These are phyloP conservation scores for Mrakia hoshinonis DNA, from an alignment of 768 basidiomycete species.

Conservation along the genomic window DNA sequence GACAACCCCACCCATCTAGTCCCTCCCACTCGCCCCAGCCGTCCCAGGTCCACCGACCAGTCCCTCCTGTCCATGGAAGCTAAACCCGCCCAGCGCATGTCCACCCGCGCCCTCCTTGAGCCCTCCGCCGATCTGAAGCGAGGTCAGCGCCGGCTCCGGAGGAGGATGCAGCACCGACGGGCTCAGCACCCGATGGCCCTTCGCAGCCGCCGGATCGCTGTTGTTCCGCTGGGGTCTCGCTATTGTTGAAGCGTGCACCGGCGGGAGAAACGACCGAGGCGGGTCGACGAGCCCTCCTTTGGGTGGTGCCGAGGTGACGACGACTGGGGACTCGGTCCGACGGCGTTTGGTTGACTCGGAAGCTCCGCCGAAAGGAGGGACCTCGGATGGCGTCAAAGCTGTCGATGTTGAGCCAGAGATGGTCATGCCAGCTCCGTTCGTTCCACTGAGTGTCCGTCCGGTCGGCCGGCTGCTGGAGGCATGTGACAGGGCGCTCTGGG, in stretches of 20 bases:
- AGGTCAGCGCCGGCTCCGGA: not conserved
- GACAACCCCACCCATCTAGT: too few species aligned
- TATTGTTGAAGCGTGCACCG: not conserved
- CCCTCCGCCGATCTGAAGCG: not conserved
- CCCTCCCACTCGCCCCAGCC: too few species aligned
- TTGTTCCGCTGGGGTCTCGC: not conserved
- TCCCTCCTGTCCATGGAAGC: not conserved
- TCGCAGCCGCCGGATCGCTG: too few species aligned
- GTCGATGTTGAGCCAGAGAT: not conserved
- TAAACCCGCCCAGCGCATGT: not conserved
- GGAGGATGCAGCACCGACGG: not conserved
- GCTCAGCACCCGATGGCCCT: not conserved
- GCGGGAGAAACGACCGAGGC: not conserved
- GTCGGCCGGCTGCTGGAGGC: not conserved
- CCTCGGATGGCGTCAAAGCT: not conserved
- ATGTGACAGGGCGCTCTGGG: not conserved
- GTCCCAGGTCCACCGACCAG: not conserved
- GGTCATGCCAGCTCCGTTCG: not conserved
- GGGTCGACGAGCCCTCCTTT: not conserved
- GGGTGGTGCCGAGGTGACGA: not conserved
- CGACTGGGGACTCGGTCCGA: slow-evolving; percentile 4
- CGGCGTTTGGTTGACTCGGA: not conserved
- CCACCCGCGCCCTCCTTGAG: not conserved
- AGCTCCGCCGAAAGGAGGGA: not conserved
- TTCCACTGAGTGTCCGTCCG: not conserved